These are phyloP conservation scores for Rubia balearica DNA, from an alignment of 305 asterid genomes.

Conservation along the genomic window DNA sequence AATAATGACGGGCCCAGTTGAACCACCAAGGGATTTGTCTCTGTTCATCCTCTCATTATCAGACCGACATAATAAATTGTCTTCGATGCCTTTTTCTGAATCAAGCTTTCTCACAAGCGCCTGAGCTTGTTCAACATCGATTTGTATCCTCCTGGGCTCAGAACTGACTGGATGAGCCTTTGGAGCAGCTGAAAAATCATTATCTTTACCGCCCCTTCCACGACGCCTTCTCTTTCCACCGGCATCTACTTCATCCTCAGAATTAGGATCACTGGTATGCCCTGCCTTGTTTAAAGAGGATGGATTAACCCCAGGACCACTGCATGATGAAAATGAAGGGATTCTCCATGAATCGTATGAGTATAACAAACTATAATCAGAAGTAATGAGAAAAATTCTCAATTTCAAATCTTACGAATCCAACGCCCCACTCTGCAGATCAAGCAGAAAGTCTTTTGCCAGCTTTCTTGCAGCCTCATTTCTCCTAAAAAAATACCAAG, in stretches of 20 bases:
- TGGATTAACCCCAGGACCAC: conserved; percentile 72
- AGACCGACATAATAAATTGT: conserved; percentile 61
- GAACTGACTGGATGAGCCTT: conserved; percentile 78
- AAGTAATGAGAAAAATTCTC: background rate
- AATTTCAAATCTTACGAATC: conserved; percentile 56
- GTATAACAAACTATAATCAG: background rate
- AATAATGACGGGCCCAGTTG: conserved; percentile 86
- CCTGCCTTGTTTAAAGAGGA: conserved; percentile 58
- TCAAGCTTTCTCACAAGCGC: conserved; percentile 84
- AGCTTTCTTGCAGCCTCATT: conserved; percentile 69
- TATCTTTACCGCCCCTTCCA: conserved; percentile 54
- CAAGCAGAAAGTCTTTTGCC: conserved; percentile 84
- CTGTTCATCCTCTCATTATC: conserved; percentile 77
- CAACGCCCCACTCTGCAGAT: conserved; percentile 80
- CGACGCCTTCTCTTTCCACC: conserved; percentile 67
- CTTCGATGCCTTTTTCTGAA: conserved; percentile 82
- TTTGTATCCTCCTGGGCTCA: conserved; percentile 67
- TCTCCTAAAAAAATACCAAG: conserved; percentile 46
- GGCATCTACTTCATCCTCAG: conserved; percentile 71
- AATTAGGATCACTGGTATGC: conserved; percentile 62
- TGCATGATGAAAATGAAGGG: conserved; percentile 29
- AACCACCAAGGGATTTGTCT: conserved; percentile 82
- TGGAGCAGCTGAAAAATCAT: conserved; percentile 64
- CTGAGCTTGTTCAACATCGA: conserved; percentile 73
- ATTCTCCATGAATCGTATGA: conserved; percentile 12